These are phyloP conservation scores for Hypoxylon sp. DNA, from an alignment of 2,329 filamentous ascomycete species.

Conservation along the genomic window DNA sequence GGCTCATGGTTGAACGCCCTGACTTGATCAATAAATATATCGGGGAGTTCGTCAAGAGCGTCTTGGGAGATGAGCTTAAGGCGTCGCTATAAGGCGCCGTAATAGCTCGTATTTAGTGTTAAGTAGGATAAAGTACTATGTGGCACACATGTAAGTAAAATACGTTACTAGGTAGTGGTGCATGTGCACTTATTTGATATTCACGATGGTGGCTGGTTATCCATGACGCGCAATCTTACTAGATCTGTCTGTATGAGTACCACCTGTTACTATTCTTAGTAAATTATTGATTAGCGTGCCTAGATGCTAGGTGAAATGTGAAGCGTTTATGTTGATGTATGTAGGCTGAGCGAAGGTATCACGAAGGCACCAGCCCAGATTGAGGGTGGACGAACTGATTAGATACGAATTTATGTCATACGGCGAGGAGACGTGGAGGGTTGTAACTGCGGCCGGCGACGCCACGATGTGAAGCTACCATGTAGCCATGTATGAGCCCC, in stretches of 20 bases:
- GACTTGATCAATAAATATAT: conserved; percentile 78
- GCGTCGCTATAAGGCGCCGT: conserved; percentile 53
- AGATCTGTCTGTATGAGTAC: conserved; percentile 6
- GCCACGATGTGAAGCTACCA: conserved; percentile 28
- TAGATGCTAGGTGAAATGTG: background rate
- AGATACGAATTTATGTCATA: conserved; percentile 12
- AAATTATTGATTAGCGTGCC: background rate
- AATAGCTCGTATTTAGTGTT: background rate
- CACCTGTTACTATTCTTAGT: conserved; percentile 11
- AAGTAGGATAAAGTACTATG: background rate
- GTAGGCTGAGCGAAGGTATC: conserved; percentile 9
- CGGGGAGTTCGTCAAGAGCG: conserved; percentile 73
- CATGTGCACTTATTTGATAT: background rate
- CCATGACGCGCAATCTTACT: background rate
- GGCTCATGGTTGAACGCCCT: conserved; percentile 82
- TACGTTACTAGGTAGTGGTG: background rate
- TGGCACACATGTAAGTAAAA: no score
- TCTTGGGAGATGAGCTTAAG: conserved; percentile 56
- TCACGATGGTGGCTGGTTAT: background rate
- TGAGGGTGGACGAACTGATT: background rate
- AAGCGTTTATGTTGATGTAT: background rate
- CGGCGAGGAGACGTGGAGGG: conserved; percentile 7
- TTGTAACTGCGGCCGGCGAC: conserved; percentile 27
- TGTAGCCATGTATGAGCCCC: conserved; percentile 14
- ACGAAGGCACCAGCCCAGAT: conserved; percentile 8